These are phyloP conservation scores for Lentinus brumalis DNA, from an alignment of 768 basidiomycete genomes.

Conservation along the genomic window DNA sequence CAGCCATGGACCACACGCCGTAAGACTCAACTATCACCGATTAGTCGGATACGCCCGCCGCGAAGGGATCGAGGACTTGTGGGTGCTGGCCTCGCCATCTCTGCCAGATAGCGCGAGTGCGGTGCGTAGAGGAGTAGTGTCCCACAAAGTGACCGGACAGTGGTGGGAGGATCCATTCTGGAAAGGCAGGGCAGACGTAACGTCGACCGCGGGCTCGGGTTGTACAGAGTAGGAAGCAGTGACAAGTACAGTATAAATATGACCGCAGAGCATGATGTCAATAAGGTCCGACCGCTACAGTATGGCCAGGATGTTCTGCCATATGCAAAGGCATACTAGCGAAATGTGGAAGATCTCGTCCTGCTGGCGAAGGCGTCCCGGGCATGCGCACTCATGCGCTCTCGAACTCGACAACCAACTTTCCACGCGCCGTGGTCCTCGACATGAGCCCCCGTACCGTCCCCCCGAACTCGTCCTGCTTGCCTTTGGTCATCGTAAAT, in stretches of 20 bases:
- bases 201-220: too few relatives aligned
- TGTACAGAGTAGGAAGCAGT: too few relatives aligned
- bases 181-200: conserved; percentile 25
- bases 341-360: too few relatives aligned
- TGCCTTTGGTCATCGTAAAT: neutral
- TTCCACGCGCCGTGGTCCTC: neutral
- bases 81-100: conserved; percentile 53
- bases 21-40: conserved; percentile 82
- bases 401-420: neutral
- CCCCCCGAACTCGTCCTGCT: neutral
- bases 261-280: too few relatives aligned
- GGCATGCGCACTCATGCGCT: too few relatives aligned
- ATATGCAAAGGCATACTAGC: too few relatives aligned
- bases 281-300: too few relatives aligned
- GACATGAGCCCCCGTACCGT: neutral
- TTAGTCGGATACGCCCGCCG: conserved; percentile 64
- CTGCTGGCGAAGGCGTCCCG: too few relatives aligned
- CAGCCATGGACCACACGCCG: conserved; percentile 87
- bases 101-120: conserved; percentile 32
- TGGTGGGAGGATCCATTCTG: conserved; percentile 70
- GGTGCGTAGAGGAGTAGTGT: conserved; percentile 46
- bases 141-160: conserved; percentile 48
- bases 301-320: too few relatives aligned
- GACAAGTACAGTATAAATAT: too few relatives aligned
- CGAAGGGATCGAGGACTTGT: conserved; percentile 63